These are phyloP conservation scores for Cordia subcordata DNA, from an alignment of 257 asterid genomes.

Conservation along the genomic window DNA sequence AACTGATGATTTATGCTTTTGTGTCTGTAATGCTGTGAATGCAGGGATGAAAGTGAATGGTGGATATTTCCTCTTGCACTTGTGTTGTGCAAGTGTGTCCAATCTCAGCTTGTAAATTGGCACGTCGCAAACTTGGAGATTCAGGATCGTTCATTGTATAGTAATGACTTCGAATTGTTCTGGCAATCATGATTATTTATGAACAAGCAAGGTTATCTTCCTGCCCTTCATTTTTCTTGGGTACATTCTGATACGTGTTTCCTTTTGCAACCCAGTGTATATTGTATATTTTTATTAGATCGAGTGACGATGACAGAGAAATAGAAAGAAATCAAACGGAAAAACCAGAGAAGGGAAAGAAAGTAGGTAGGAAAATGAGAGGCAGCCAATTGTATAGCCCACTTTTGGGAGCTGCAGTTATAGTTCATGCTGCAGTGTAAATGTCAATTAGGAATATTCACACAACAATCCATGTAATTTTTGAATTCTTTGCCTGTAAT, in stretches of 20 bases:
- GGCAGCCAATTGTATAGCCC: neutral
- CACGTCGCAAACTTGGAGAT: conserved; percentile 96
- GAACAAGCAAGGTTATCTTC: neutral
- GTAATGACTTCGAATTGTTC: conserved; percentile 79
- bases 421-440: neutral
- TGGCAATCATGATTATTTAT: conserved; percentile 97
- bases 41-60: conserved; percentile 99
- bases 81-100: conserved; percentile 80
- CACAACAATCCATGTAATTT: neutral
- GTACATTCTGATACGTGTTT: neutral
- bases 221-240: neutral
- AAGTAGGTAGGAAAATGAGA: neutral
- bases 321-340: neutral
- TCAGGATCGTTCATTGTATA: conserved; percentile 91
- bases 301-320: neutral
- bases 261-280: neutral
- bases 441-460: neutral
- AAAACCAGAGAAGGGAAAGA: no score
- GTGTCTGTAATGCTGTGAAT: conserved; percentile 12
- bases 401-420: neutral
- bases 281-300: neutral
- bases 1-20: neutral
- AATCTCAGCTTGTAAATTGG: conserved; percentile 84
- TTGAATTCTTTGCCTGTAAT: neutral
- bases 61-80: conserved; percentile 94